Evolutionary conservation across 2,329 filamentous ascomycete species (phyloP).

Genomic region (Calycina herbarum): DNA sequence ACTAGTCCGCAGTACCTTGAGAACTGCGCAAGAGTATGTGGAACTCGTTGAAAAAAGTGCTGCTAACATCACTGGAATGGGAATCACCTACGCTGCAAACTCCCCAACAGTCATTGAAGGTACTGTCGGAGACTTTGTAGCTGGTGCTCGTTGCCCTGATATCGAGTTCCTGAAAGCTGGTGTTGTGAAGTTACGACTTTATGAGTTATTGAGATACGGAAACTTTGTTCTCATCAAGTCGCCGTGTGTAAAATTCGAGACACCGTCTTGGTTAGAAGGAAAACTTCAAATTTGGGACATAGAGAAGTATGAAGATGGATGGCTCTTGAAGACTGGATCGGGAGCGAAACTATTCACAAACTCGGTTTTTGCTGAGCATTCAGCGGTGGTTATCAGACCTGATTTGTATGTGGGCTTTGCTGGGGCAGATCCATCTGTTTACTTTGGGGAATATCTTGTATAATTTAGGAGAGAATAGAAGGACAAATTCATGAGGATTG

Average conservation of each 20-base stretch:
- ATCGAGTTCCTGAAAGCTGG: slow-evolving; percentile 6
- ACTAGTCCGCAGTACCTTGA: slow-evolving; percentile 47
- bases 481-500: neutral
- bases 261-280: neutral
- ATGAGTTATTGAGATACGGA: slow-evolving; percentile 8
- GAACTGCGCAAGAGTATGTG: slow-evolving; percentile 47
- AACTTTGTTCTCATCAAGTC: neutral
- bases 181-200: slow-evolving; percentile 2
- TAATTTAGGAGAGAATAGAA: neutral
- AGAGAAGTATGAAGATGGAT: slow-evolving; percentile 4
- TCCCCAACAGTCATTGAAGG: slow-evolving; percentile 10
- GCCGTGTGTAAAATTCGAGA: neutral
- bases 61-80: slow-evolving; percentile 42
- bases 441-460: slow-evolving; percentile 4
- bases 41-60: slow-evolving; percentile 49
- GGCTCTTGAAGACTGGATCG: neutral
- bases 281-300: slow-evolving; percentile 10
- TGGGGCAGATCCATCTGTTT: slow-evolving; percentile 8
- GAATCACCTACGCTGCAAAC: slow-evolving; percentile 14
- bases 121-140: slow-evolving; percentile 8
- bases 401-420: slow-evolving; percentile 19
- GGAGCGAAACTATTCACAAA: slow-evolving; percentile 1
- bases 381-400: slow-evolving; percentile 14
- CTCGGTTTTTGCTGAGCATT: neutral
- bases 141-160: slow-evolving; percentile 16